Percentiles rank a stretch among this genome's conserved stretches.
phyloP scores from a whole-genome alignment of 106 monocot species.

The Dioscorea zingiberensis region DNA sequence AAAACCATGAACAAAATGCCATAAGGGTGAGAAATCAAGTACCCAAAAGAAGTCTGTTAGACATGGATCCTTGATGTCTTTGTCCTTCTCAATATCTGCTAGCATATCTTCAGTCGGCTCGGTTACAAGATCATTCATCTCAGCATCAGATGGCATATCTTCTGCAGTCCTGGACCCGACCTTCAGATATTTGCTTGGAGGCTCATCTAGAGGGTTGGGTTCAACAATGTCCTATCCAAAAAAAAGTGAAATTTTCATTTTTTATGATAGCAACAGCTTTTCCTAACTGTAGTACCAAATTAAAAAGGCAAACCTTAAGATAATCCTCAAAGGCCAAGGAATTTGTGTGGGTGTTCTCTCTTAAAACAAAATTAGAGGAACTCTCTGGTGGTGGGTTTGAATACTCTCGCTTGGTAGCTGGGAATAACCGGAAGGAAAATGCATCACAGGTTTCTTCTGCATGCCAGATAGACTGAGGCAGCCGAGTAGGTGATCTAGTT shows the following conservation, averaged over 20 bases:
- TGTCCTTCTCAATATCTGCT: conserved; percentile 7
- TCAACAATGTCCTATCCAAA: conserved; percentile 30
- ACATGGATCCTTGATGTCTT: conserved; percentile 25
- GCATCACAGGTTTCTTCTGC: conserved; percentile 95
- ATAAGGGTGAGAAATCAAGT: conserved; percentile 10
- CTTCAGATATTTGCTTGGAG: conserved; percentile 5
- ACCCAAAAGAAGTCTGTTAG: conserved; percentile 82
- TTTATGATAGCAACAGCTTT: background rate
- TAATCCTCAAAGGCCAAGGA: conserved; percentile 30
- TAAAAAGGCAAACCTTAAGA: conserved; percentile 43
- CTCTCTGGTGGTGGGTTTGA: background rate
- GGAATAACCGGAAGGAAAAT: conserved; percentile 50
- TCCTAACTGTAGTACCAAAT: background rate
- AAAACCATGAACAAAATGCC: background rate
- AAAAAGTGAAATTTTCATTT: background rate
- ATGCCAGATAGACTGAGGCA: conserved; percentile 46
- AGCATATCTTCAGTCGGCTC: conserved; percentile 8
- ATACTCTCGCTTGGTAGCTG: conserved; percentile 12
- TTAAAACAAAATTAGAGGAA: background rate
- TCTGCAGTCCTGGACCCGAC: conserved; percentile 13
- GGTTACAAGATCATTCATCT: background rate
- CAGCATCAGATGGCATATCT: background rate
- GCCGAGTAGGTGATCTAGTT: conserved; percentile 4
- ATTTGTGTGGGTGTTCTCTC: conserved; percentile 8
- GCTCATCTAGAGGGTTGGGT: conserved; percentile 22